phyloP scores from a whole-genome alignment of 805 yeast genomes.

The Priceomyces haplophilus region DNA sequence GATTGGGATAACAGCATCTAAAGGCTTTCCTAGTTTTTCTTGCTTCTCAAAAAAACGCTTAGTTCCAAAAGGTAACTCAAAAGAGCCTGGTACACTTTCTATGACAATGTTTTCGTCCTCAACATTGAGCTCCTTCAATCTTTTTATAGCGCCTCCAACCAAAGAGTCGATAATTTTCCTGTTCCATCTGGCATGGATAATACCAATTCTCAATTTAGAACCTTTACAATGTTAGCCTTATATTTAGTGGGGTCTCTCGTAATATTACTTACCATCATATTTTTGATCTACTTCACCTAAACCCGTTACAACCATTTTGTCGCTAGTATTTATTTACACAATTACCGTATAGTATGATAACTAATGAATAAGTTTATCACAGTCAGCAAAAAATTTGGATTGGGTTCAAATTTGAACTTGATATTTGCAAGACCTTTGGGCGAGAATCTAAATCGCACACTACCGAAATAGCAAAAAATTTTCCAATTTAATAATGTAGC shows the following conservation, averaged over 20 bases:
- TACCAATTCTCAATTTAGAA: constrained; percentile 67
- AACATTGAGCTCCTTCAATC: constrained; percentile 65
- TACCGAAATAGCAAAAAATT: background rate
- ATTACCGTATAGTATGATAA: constrained; percentile 1
- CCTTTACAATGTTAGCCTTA: constrained; percentile 25
- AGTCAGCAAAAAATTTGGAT: background rate
- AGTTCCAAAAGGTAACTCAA: constrained; percentile 86
- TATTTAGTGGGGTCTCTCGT: background rate
- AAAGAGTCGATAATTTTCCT: constrained; percentile 68
- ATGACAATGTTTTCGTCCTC: constrained; percentile 69
- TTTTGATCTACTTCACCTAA: constrained; percentile 67
- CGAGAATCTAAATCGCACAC: constrained; percentile 1
- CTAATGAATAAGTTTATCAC: background rate
- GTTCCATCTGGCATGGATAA: constrained; percentile 97
- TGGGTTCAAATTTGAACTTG: background rate
- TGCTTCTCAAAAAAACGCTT: constrained; percentile 49
- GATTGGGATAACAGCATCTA: constrained; percentile 89
- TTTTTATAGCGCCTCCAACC: constrained; percentile 69
- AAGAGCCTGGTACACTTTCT: constrained; percentile 92
- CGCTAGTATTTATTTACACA: background rate
- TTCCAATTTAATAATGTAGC: background rate
- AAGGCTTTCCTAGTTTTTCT: constrained; percentile 39
- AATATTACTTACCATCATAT: constrained; percentile 53
- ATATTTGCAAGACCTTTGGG: too few relatives aligned
- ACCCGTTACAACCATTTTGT: constrained; percentile 72